Conservation (phyloP, 805 yeast genomes). For the Hanseniaspora lindneri region DNA sequence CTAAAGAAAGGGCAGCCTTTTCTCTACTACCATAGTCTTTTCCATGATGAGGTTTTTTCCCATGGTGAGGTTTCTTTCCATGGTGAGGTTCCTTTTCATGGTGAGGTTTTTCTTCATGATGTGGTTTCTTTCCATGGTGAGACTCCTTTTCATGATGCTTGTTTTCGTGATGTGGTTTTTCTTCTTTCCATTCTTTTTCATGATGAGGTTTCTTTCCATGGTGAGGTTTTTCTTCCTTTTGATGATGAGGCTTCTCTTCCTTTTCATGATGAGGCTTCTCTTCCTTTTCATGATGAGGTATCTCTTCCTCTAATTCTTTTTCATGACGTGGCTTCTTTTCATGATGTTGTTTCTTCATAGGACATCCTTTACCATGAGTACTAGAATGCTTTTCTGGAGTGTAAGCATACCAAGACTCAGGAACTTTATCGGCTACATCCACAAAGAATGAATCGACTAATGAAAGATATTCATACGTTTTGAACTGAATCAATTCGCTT, state of each 20-base stretch:
- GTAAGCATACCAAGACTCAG: conserved; percentile 31
- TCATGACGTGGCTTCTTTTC: not conserved
- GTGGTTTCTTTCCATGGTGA: not conserved
- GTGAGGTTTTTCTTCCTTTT: not conserved
- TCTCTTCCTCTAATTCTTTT: too few species aligned
- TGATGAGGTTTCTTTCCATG: not conserved
- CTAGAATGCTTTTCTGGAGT: conserved; percentile 11
- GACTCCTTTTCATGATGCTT: not conserved
- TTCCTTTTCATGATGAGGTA: too few species aligned
- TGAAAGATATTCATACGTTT: conserved; percentile 32
- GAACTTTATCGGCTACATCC: conserved; percentile 30
- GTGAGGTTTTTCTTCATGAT: conserved; percentile 16
- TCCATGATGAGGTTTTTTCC: conserved; percentile 14
- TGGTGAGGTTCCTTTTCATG: not conserved
- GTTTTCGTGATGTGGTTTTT: not conserved
- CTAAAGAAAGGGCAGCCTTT: conserved; percentile 18
- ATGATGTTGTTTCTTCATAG: not conserved
- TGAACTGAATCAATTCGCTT: conserved; percentile 32
- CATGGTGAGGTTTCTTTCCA: conserved; percentile 6
- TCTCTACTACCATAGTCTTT: conserved; percentile 10
- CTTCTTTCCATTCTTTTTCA: not conserved
- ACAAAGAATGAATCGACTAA: conserved; percentile 32
- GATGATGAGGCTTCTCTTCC: not conserved
- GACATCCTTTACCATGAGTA: too few species aligned
- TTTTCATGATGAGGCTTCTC: not conserved